Evolutionary conservation across 345 rosid genomes (phyloP), one percentile per base, ranked within the genome.

Genomic region (Populus tremula): DNA sequence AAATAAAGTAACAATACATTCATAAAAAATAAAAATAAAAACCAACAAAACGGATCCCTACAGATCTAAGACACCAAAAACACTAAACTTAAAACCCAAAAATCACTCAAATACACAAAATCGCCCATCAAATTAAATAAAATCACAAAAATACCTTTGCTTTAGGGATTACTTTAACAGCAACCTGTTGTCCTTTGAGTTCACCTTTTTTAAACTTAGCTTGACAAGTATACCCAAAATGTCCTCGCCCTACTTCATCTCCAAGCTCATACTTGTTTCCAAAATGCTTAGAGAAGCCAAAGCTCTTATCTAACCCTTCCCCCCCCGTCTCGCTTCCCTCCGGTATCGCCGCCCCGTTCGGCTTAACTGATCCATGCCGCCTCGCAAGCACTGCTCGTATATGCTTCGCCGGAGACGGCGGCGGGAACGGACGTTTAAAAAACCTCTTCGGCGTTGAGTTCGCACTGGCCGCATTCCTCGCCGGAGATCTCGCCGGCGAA

Each of bases 321-420:
- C 80, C 90, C 69, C 87, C 94, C 36, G 86, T 79, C 41, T 91
- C 94, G 67, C 82, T 91, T 56, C 79, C 93, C 81, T 80, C 82
- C 65, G 79, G 81, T 47, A 88, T 84, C 64, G 80, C 84, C 69
- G 82, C 43, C 81, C 78, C 87, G 73, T 87, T 80, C 7, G 82
- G 82, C 71, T 79, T 79, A 21, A 79, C 78, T 2, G 78, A 79
- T 16, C 82, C 80, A 75, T 85, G 88, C 83, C 92, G 89, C 82
- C 93, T 84, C 66, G 93, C 89, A 36, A 94, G 85, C 72, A 88
- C 92, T 1, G 96, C 93, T 16, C 89, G 83, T n/a, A 96, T 91
- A 83, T 96, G 99, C 87, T 91, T 96, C n/a, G 98, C 98, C n/a
- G 99, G 98, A 1, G 99, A 96, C 1, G 94, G 98, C 29, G 99